Evolutionary conservation across 2,329 filamentous ascomycete species (phyloP).

Genomic region (Aciculosporium take): DNA sequence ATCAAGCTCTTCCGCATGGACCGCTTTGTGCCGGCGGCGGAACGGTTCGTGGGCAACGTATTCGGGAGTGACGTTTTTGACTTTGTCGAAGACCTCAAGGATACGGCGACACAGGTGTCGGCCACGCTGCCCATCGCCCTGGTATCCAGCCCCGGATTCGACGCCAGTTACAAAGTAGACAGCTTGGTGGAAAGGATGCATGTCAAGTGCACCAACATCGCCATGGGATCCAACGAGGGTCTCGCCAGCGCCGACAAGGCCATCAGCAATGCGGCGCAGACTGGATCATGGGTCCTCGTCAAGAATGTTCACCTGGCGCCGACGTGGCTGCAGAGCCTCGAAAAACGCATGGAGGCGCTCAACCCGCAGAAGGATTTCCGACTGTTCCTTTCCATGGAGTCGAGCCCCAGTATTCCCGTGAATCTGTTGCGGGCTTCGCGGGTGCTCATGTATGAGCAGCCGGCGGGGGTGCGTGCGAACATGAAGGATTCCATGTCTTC

Average conservation of each 20-base stretch:
- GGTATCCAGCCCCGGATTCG: conserved; percentile 90
- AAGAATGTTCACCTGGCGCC: conserved; percentile 98
- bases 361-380: conserved; percentile 90
- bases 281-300: conserved; percentile 89
- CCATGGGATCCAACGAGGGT: conserved; percentile 97
- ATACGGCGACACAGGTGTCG: conserved; percentile 71
- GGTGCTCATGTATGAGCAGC: conserved; percentile 95
- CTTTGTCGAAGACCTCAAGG: conserved; percentile 68
- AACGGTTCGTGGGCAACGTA: conserved; percentile 75
- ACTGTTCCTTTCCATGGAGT: conserved; percentile 95
- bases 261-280: conserved; percentile 79
- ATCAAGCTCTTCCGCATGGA: conserved; percentile 94
- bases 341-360: conserved; percentile 91
- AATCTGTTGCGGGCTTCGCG: conserved; percentile 86
- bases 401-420: conserved; percentile 90
- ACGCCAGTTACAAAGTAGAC: conserved; percentile 98
- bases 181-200: conserved; percentile 74
- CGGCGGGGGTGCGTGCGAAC: conserved; percentile 87
- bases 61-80: conserved; percentile 78
- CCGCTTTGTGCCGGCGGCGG: conserved; percentile 81
- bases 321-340: conserved; percentile 89
- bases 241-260: conserved; percentile 88
- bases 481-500: conserved; percentile 96
- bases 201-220: conserved; percentile 85
- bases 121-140: conserved; percentile 78